Percentiles rank a stretch among this genome's conserved stretches.
Evolutionary conservation across 148 eudicot species (phyloP).

Genomic region (Talinum fruticosum): DNA sequence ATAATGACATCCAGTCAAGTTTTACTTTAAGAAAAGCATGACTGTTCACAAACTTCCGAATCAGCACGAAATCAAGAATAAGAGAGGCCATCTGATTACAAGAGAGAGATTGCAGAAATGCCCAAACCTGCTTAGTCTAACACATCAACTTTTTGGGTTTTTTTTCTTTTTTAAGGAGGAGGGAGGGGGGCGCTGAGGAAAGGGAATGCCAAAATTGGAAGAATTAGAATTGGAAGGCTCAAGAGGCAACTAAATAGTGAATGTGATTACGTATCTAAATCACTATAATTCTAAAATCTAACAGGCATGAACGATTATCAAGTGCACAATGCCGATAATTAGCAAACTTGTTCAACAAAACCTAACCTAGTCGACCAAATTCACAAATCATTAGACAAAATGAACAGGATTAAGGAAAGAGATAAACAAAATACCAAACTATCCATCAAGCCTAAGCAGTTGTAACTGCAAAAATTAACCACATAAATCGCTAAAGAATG

Average conservation of each 20-base stretch:
- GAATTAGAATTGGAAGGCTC: too few species aligned
- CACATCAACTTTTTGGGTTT: background rate
- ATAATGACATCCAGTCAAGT: background rate
- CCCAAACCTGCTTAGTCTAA: background rate
- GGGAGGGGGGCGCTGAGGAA: too few species aligned
- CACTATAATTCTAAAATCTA: background rate
- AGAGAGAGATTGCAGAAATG: background rate
- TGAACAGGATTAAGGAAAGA: background rate
- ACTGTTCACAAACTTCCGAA: background rate
- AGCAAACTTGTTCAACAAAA: constrained; percentile 18
- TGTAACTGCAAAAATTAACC: background rate
- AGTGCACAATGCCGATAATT: background rate
- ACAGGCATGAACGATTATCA: constrained; percentile 1
- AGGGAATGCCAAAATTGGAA: background rate
- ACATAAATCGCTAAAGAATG: background rate
- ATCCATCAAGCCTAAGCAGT: background rate
- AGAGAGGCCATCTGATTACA: background rate
- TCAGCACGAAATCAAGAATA: background rate
- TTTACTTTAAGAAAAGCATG: background rate
- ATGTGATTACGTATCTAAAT: background rate
- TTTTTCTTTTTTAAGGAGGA: too few species aligned
- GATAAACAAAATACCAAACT: background rate
- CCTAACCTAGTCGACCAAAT: constrained; percentile 18
- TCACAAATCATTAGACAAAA: constrained; percentile 11
- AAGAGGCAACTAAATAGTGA: background rate